Evolutionary conservation across 2,329 filamentous ascomycete genomes (phyloP), one percentile per base, ranked within the genome.

Genomic region (Botrytis medusae): DNA sequence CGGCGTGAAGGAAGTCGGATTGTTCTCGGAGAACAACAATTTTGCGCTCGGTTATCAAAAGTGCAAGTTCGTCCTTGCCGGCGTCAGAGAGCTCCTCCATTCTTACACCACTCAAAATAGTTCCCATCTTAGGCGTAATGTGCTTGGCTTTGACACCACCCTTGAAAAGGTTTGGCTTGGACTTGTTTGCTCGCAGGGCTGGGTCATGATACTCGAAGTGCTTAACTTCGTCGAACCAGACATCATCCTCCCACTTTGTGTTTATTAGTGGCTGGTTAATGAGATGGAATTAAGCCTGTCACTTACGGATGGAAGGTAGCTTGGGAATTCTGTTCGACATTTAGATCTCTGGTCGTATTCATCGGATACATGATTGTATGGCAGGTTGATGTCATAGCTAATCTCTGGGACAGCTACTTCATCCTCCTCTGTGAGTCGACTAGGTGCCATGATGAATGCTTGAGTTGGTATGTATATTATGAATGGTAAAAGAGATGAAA

Each of bases 71-170:
- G 71, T 85, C 83, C 71, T 83, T 84, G 46, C 82, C 82, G 57
- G 75, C 76, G 69, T 80, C 79, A 40, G 76, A 80, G 10, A 85
- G 79, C 42, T 79, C 76, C 10, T 81, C 82, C 4, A 84, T 76
- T 74, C 84, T 83, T 42, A 84, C 77, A 2, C 82, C 83, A 25
- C 79, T 79, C 42, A 85, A 78, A 71, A 84, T 82, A 5, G 83
- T 83, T 29, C 83, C 83, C 75, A 85, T 83, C 48, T 78, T 78
- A n/a, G 82, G 82, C 18, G 82, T 83, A 59, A 92, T 82, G 74
- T 90, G 84, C 1, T 86, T 89, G 25, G 91, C 87, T 76, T 90
- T 87, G 34, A 86, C 89, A 0, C 89, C 90, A 1, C 89, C 87
- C 0, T 85, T 84, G 16, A 92, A 78, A 1, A 92, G 84, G 18